Conservation (phyloP, 1,284 basidiomycete species). For the Ganoderma lingzhi region DNA sequence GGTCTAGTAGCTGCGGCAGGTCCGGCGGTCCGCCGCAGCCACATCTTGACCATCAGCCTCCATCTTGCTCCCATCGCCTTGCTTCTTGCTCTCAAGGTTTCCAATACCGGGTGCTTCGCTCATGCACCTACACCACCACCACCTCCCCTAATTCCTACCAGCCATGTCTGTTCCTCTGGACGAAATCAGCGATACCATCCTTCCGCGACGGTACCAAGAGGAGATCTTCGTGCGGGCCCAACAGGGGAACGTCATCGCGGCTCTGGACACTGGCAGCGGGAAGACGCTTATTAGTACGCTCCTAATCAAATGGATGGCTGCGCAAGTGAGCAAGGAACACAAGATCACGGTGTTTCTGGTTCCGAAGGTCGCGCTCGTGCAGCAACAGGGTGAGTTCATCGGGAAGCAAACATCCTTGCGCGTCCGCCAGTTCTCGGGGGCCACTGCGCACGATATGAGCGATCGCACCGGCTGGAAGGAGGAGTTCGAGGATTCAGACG, state of each 20-base stretch:
- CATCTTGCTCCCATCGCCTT: slow-evolving; percentile 8
- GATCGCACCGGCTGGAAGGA: slow-evolving; percentile 71
- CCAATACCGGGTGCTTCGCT: background rate
- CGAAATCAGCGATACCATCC: slow-evolving; percentile 40
- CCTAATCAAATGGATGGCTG: slow-evolving; percentile 77
- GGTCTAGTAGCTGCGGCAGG: slow-evolving; percentile 9
- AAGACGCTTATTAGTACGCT: slow-evolving; percentile 87
- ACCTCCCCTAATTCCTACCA: background rate
- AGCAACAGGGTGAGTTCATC: slow-evolving; percentile 81
- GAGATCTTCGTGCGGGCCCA: slow-evolving; percentile 81
- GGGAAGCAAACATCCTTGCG: slow-evolving; percentile 68
- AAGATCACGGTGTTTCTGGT: slow-evolving; percentile 79
- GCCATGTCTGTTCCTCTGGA: slow-evolving; percentile 37
- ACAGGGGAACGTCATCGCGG: slow-evolving; percentile 78
- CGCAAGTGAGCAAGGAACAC: slow-evolving; percentile 53
- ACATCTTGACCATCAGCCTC: background rate
- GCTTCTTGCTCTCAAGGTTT: background rate
- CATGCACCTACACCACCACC: slow-evolving; percentile 9
- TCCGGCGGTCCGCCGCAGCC: slow-evolving; percentile 4
- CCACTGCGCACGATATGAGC: slow-evolving; percentile 72
- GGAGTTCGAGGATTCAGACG: slow-evolving; percentile 69
- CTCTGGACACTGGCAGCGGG: slow-evolving; percentile 79
- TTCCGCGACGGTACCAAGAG: slow-evolving; percentile 71
- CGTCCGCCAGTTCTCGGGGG: slow-evolving; percentile 73
- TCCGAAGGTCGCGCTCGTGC: slow-evolving; percentile 82